Percentiles rank a stretch among this genome's conserved stretches.
Evolutionary conservation across 805 yeast species (phyloP).

Genomic region (Candida mattraensis): DNA sequence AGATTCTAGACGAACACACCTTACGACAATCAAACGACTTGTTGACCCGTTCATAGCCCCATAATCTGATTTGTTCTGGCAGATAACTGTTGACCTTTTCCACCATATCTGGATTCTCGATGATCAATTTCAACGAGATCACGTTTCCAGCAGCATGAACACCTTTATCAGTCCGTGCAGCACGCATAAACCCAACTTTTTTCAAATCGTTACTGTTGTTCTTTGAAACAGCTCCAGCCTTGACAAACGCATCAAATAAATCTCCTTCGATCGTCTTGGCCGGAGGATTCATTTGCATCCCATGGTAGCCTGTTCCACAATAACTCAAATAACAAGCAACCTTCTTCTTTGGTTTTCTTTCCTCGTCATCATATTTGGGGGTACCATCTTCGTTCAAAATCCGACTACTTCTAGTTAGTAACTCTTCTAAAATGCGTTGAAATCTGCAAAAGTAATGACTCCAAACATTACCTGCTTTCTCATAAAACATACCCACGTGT

Average conservation of each 20-base stretch:
- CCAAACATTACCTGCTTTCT: neutral
- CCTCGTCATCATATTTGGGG: slow-evolving; percentile 51
- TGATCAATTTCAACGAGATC: slow-evolving; percentile 76
- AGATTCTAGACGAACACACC: slow-evolving; percentile 93
- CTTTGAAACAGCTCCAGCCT: slow-evolving; percentile 84
- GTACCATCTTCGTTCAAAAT: slow-evolving; percentile 63
- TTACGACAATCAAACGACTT: slow-evolving; percentile 92
- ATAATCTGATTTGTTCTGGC: slow-evolving; percentile 85
- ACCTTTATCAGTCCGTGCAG: slow-evolving; percentile 91
- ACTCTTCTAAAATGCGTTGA: neutral
- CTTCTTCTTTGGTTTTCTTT: slow-evolving; percentile 78
- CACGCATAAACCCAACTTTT: slow-evolving; percentile 83
- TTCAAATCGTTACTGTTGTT: slow-evolving; percentile 87
- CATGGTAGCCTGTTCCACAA: slow-evolving; percentile 96
- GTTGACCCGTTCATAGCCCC: slow-evolving; percentile 91
- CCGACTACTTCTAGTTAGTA: slow-evolving; percentile 32
- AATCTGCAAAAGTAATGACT: neutral
- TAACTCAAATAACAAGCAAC: slow-evolving; percentile 91
- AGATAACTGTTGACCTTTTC: slow-evolving; percentile 69
- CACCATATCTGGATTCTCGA: slow-evolving; percentile 76
- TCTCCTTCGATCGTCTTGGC: slow-evolving; percentile 89
- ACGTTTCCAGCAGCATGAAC: slow-evolving; percentile 98
- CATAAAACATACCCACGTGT: slow-evolving; percentile 58
- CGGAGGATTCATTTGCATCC: slow-evolving; percentile 92
- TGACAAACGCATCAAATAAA: slow-evolving; percentile 75